Evolutionary conservation across 495 filamentous ascomycete genomes (phyloP), one percentile per base, ranked within the genome.

Genomic region (Coniosporium apollinis): DNA sequence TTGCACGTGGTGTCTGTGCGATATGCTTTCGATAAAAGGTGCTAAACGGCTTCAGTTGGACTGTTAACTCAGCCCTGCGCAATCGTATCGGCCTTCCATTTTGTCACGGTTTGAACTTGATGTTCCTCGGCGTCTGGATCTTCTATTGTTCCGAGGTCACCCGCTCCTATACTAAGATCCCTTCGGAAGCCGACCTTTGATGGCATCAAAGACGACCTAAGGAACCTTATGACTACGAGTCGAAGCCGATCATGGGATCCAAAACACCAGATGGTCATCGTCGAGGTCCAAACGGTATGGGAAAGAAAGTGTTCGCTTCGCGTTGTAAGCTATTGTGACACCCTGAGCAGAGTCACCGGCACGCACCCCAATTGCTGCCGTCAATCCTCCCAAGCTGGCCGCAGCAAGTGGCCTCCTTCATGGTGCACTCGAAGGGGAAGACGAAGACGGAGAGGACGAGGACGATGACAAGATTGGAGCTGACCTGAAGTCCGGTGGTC

Each of bases 381-480:
- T 36, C 43, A 52, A 52, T 31, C 43, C 46, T 28, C 44, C 47
- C 29, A 53, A 43, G 40, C 19, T 35, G 33, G 38, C 44, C 19
- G 35, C 43, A 34, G 49, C 47, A 26, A 48, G 30, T 43, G 47
- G 49, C 21, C 39, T 50, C 14, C 2, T 47, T 33, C 30, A 41
- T 13, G 44, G 47, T 21, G 44, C 29, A 29, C 46, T 52, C 36
- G 49, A 47, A 33, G 49, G 49, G 21, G 20, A 50, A 41, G 49
- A 47, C 19, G 49, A 50, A 41, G 47, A 50, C 28, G 51, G 41
- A 9, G 45, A 48, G 1, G 48, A 49, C 28, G 51, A 54, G 11
- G 45, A 51, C 22, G 42, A 48, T 28, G 34, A 36, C 33, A 35
- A 19, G 11, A 10, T 17, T 25, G 43, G 38, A 29, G 34, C 41